Conservation (phyloP, 2,329 filamentous ascomycete genomes). For the Fusarium sp. region DNA sequence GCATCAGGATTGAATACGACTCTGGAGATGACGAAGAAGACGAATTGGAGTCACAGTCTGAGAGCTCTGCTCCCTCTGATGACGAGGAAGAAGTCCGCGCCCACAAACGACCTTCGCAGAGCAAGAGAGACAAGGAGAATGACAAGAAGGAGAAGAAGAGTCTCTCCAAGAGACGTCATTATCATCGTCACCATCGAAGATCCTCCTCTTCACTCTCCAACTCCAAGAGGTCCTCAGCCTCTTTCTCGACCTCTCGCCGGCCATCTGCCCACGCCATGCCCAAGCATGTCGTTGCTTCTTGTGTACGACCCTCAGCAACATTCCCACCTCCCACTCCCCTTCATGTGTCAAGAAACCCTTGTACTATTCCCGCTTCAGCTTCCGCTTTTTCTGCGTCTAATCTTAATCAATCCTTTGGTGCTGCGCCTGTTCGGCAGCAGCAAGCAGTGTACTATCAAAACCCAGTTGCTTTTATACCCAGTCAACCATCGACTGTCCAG, state of each 20-base stretch:
- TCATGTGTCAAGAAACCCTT: constrained; percentile 27
- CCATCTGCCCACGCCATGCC: constrained; percentile 1
- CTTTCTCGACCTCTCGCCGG: constrained; percentile 25
- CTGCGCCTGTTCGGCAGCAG: constrained; percentile 21
- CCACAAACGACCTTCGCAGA: background rate
- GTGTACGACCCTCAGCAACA: constrained; percentile 37
- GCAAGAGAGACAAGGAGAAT: background rate
- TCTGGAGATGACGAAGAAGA: constrained; percentile 2
- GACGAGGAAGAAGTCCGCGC: background rate
- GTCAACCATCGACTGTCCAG: constrained; percentile 6
- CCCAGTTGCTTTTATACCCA: constrained; percentile 30
- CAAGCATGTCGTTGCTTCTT: constrained; percentile 13
- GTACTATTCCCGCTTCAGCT: constrained; percentile 25
- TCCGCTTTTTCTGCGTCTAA: constrained; percentile 22
- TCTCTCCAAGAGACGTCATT: constrained; percentile 1
- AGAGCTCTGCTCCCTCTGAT: constrained; percentile 11
- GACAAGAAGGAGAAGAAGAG: constrained; percentile 3
- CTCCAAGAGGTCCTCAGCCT: constrained; percentile 1
- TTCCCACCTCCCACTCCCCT: constrained; percentile 28
- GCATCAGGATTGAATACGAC: constrained; percentile 11
- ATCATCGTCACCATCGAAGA: background rate
- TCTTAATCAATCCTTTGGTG: constrained; percentile 20
- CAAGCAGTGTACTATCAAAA: constrained; percentile 38
- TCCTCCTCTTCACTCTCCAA: constrained; percentile 12
- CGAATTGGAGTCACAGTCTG: constrained; percentile 10